Percentiles rank a stretch among this genome's conserved stretches.
Conservation (phyloP, 305 asterid species). For the Euphrasia arctica region DNA sequence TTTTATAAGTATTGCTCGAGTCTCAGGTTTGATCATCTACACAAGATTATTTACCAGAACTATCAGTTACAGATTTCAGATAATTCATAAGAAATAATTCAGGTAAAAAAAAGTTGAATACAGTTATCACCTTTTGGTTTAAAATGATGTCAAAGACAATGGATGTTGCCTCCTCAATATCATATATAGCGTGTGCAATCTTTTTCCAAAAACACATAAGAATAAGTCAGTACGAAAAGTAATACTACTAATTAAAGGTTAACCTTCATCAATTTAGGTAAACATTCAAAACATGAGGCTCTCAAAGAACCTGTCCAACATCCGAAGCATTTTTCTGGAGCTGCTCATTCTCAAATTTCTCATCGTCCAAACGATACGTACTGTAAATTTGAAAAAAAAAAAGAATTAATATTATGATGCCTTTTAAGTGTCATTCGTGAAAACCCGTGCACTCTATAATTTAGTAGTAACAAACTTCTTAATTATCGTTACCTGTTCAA, state of each 20-base stretch:
- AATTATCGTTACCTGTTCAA: conserved; percentile 47
- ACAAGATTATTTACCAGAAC: conserved; percentile 20
- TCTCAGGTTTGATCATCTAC: conserved; percentile 77
- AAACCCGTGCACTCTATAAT: conserved; percentile 22
- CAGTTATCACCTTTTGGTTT: conserved; percentile 51
- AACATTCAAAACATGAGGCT: conserved; percentile 24
- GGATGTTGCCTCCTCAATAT: conserved; percentile 87
- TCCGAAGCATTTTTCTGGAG: conserved; percentile 56
- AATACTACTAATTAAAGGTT: conserved; percentile 7
- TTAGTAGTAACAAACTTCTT: conserved; percentile 8
- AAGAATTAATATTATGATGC: conserved; percentile 17
- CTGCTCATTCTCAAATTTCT: conserved; percentile 66
- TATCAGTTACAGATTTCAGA: conserved; percentile 15
- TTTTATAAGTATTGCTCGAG: conserved; percentile 51
- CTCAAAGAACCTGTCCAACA: conserved; percentile 57
- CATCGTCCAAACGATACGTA: conserved; percentile 63
- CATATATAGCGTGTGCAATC: conserved; percentile 83
- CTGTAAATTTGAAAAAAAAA: conserved; percentile 31
- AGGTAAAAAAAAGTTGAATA: conserved; percentile 13
- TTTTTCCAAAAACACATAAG: conserved; percentile 32
- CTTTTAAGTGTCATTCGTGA: conserved; percentile 8
- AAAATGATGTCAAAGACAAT: conserved; percentile 62
- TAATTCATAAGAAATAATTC: conserved; percentile 12
- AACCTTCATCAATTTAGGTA: conserved; percentile 14
- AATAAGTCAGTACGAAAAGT: conserved; percentile 31